phyloP scores from a whole-genome alignment of 805 yeast genomes.

The Lachancea waltii region DNA sequence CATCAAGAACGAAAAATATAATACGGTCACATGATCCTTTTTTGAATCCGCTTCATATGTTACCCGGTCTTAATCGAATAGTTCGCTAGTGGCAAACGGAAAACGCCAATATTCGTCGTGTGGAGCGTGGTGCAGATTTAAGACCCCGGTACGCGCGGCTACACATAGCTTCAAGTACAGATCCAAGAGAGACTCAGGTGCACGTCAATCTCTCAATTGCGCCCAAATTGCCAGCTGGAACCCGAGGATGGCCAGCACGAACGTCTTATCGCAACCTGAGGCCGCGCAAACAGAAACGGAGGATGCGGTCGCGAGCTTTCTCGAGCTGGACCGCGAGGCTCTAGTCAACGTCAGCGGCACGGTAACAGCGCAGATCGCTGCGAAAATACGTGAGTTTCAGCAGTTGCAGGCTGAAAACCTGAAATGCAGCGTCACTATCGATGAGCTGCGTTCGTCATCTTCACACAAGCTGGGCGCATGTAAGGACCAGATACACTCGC shows the following conservation, averaged over 20 bases:
- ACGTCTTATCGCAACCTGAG: neutral
- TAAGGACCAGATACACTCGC: slow-evolving; percentile 25
- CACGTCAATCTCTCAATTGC: too few relatives aligned
- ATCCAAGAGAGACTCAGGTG: too few relatives aligned
- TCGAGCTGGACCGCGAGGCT: slow-evolving; percentile 24
- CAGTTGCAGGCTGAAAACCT: slow-evolving; percentile 35
- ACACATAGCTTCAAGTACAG: too few relatives aligned
- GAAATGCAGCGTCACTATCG: slow-evolving; percentile 35
- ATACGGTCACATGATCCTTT: too few relatives aligned
- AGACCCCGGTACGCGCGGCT: too few relatives aligned
- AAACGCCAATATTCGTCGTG: too few relatives aligned
- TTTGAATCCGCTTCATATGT: too few relatives aligned
- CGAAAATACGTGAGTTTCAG: slow-evolving; percentile 32
- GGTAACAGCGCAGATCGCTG: slow-evolving; percentile 26
- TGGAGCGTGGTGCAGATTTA: too few relatives aligned
- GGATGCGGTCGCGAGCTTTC: slow-evolving; percentile 32
- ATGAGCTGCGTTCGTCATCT: slow-evolving; percentile 35
- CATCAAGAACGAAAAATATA: too few relatives aligned
- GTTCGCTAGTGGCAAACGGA: too few relatives aligned
- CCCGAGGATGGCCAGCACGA: neutral
- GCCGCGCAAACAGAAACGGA: neutral
- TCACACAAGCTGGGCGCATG: slow-evolving; percentile 31
- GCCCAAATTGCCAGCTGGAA: neutral
- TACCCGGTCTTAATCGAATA: too few relatives aligned
- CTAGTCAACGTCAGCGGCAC: slow-evolving; percentile 19